Conservation (phyloP, 2,329 filamentous ascomycete species). For the Calycina herbarum region DNA sequence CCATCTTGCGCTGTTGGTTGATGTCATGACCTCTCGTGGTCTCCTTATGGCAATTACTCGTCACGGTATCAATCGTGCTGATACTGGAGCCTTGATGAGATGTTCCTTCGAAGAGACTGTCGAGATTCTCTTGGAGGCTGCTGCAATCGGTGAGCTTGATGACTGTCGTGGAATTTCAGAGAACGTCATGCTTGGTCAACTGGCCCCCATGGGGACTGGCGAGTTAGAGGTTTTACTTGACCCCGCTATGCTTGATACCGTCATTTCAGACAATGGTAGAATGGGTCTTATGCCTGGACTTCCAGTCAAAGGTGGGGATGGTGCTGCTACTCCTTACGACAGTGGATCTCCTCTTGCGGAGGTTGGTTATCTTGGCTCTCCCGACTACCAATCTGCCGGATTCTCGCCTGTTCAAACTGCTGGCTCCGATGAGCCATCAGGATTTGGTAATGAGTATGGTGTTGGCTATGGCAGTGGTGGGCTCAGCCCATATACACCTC, state of each 20-base stretch:
- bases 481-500: constrained; percentile 64
- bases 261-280: constrained; percentile 87
- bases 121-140: constrained; percentile 94
- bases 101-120: constrained; percentile 99
- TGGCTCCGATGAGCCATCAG: constrained; percentile 69
- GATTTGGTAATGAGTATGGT: constrained; percentile 62
- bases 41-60: constrained; percentile 94
- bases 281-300: constrained; percentile 80
- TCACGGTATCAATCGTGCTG: constrained; percentile 96
- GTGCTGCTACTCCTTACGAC: constrained; percentile 93
- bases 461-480: constrained; percentile 48
- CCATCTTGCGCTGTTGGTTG: constrained; percentile 89
- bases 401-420: constrained; percentile 77
- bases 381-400: constrained; percentile 58
- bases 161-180: constrained; percentile 98
- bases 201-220: constrained; percentile 95
- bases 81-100: constrained; percentile 97
- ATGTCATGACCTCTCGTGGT: constrained; percentile 96
- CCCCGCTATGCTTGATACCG: constrained; percentile 91
- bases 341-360: constrained; percentile 77
- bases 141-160: constrained; percentile 90
- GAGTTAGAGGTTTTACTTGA: constrained; percentile 94
- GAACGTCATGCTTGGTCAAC: constrained; percentile 96
- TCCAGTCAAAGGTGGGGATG: constrained; percentile 73
- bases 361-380: constrained; percentile 64